Evolutionary conservation across 2,329 filamentous ascomycete genomes (phyloP).

Genomic region (Colletotrichum gloeosporioides): DNA sequence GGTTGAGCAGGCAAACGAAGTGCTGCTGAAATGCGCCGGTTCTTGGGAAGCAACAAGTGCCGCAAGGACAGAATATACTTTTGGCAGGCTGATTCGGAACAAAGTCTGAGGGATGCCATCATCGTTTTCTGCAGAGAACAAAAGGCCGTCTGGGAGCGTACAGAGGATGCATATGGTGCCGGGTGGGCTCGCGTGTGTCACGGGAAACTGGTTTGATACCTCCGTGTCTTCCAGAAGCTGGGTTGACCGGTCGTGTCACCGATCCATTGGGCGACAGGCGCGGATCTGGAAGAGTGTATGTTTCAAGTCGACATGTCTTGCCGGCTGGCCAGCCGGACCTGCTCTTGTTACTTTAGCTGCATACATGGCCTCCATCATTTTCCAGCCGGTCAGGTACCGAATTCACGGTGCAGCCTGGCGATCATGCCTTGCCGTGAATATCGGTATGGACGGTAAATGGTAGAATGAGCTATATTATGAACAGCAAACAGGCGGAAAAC

Average conservation of each 20-base stretch:
- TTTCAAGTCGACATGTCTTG: constrained; percentile 8
- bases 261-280: constrained; percentile 9
- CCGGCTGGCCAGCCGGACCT: not conserved
- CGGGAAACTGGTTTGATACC: constrained; percentile 12
- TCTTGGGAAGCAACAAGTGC: not conserved
- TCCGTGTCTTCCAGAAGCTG: constrained; percentile 13
- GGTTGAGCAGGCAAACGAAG: not conserved
- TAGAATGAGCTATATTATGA: not conserved
- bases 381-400: not conserved
- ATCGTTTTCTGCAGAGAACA: not conserved
- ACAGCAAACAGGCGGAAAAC: not conserved
- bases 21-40: not conserved
- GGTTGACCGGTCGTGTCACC: constrained; percentile 3
- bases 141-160: not conserved
- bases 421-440: not conserved
- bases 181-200: constrained; percentile 13
- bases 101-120: not conserved
- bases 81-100: not conserved
- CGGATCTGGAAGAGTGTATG: constrained; percentile 11
- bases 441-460: not conserved
- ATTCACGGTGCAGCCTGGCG: not conserved
- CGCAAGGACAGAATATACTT: not conserved
- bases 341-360: not conserved
- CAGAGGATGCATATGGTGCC: not conserved
- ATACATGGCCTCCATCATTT: not conserved